A percentile compares a stretch with the other conserved stretches of the same genome.
These are phyloP conservation scores for Buxus sempervirens DNA, from an alignment of 164 flowering plant genomes.

Conservation along the genomic window DNA sequence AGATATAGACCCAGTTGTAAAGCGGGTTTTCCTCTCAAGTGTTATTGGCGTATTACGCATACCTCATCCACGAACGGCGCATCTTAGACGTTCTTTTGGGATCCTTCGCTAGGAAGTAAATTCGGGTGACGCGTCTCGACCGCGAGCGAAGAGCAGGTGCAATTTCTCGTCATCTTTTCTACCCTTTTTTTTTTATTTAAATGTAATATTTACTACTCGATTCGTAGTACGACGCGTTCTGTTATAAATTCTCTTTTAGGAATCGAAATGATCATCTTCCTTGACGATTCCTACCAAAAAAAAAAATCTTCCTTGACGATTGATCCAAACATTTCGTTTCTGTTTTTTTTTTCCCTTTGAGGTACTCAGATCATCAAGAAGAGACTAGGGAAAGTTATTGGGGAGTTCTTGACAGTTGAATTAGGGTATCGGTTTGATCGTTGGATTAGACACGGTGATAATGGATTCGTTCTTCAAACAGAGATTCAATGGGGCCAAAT, in stretches of 20 bases:
- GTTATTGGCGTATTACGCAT: too few species aligned
- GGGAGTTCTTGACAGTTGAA: neutral
- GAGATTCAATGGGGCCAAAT: conserved; percentile 76
- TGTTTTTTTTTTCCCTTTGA: too few species aligned
- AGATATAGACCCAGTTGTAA: too few species aligned
- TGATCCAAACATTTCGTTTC: neutral
- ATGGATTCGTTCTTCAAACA: conserved; percentile 81
- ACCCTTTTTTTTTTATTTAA: too few species aligned
- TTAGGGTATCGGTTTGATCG: conserved; percentile 6
- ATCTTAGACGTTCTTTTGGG: neutral
- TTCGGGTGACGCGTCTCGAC: neutral
- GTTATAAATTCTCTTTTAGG: neutral
- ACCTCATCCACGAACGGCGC: too few species aligned
- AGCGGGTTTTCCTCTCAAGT: too few species aligned
- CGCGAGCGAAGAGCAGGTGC: neutral
- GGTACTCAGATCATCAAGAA: too few species aligned
- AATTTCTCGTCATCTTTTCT: too few species aligned
- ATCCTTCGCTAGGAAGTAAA: neutral
- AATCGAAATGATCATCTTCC: neutral
- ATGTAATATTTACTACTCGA: too few species aligned
- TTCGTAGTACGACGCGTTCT: neutral
- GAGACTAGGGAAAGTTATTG: too few species aligned
- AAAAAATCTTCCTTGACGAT: neutral
- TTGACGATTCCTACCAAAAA: too few species aligned
- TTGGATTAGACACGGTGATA: conserved; percentile 57